Evolutionary conservation across 2,329 filamentous ascomycete genomes (phyloP).

Genomic region (Saccharata proteae): DNA sequence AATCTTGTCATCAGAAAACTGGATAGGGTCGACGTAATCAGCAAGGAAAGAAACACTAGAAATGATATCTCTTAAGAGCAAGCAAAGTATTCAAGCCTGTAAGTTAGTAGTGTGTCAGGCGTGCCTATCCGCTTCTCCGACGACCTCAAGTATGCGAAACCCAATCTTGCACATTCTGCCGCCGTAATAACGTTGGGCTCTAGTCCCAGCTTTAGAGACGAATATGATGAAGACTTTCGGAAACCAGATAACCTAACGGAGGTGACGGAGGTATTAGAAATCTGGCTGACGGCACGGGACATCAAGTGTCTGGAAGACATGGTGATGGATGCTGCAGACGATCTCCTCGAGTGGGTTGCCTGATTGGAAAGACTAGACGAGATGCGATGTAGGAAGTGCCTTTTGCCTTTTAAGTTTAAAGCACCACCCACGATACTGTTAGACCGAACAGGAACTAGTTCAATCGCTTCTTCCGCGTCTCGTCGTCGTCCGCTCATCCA

Average conservation of each 20-base stretch:
- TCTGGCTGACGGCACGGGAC: constrained; percentile 45
- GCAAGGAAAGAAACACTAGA: too few species aligned
- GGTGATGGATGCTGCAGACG: constrained; percentile 11
- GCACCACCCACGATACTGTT: too few species aligned
- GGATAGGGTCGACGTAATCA: too few species aligned
- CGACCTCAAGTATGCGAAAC: constrained; percentile 52
- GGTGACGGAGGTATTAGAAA: constrained; percentile 41
- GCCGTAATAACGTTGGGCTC: constrained; percentile 36
- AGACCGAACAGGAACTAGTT: too few species aligned
- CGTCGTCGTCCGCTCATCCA: too few species aligned
- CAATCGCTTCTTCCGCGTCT: too few species aligned
- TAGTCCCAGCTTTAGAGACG: constrained; percentile 16
- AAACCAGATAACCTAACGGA: constrained; percentile 10
- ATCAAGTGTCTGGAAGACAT: constrained; percentile 12
- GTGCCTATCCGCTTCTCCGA: constrained; percentile 40
- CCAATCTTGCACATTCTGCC: constrained; percentile 57
- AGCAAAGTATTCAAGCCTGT: too few species aligned
- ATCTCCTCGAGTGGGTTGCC: background rate
- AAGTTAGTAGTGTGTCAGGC: too few species aligned
- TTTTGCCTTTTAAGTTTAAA: too few species aligned
- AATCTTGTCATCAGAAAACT: too few species aligned
- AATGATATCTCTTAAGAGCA: too few species aligned
- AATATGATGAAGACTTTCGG: constrained; percentile 27
- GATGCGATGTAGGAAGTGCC: constrained; percentile 11
- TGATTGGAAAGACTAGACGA: background rate